Evolutionary conservation across 345 rosid species (phyloP).

Genomic region (Lenwebbia sp.): DNA sequence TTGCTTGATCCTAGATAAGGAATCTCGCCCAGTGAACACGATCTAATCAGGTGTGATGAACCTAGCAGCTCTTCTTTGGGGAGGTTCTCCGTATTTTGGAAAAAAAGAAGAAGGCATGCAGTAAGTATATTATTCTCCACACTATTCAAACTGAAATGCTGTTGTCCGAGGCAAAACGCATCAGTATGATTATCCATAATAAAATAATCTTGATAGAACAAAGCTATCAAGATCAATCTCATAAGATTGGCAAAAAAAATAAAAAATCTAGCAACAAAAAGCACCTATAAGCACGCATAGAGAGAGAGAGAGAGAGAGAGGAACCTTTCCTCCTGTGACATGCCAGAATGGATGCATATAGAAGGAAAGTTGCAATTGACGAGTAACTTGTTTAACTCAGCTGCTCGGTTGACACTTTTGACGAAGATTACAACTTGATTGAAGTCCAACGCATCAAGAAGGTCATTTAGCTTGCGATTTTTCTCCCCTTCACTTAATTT

Average conservation of each 20-base stretch:
- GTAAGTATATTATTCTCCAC: neutral
- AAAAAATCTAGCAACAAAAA: neutral
- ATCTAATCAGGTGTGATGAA: neutral
- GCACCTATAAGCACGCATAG: neutral
- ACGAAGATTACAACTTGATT: slow-evolving; percentile 97
- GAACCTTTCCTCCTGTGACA: slow-evolving; percentile 99
- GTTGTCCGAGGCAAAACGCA: neutral
- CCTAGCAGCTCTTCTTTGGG: neutral
- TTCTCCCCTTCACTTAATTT: slow-evolving; percentile 92
- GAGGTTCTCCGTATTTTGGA: neutral
- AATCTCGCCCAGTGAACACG: neutral
- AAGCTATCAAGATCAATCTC: neutral
- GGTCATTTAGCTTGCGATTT: slow-evolving; percentile 93
- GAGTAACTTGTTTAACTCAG: slow-evolving; percentile 88
- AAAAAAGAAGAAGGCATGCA: neutral
- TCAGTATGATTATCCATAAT: neutral
- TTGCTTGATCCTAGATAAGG: neutral
- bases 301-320: neutral
- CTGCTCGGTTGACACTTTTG: slow-evolving; percentile 92
- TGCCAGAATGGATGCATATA: slow-evolving; percentile 97
- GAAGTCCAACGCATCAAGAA: slow-evolving; percentile 96
- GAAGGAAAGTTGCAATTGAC: slow-evolving; percentile 97
- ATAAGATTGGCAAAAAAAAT: neutral
- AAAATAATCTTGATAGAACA: neutral
- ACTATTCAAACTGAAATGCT: neutral